These are phyloP conservation scores for Candida broadrunensis DNA, from an alignment of 805 yeast species.

Conservation along the genomic window DNA sequence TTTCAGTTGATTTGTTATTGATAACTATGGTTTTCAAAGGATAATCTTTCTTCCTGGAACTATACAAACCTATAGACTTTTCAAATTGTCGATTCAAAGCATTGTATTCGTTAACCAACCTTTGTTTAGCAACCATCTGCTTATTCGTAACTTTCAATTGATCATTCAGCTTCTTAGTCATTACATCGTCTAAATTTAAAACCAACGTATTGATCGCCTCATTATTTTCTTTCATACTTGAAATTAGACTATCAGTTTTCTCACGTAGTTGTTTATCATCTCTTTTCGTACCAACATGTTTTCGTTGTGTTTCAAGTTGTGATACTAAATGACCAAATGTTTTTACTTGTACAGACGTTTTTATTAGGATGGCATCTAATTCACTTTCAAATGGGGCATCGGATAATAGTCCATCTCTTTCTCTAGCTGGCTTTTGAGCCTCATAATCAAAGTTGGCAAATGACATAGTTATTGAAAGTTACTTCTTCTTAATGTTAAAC, in stretches of 20 bases:
- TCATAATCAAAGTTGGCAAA: slow-evolving; percentile 53
- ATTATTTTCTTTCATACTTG: slow-evolving; percentile 29
- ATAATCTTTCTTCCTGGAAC: slow-evolving; percentile 40
- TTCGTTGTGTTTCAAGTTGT: slow-evolving; percentile 46
- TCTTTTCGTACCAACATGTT: slow-evolving; percentile 51
- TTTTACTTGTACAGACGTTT: slow-evolving; percentile 40
- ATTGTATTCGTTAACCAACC: slow-evolving; percentile 55
- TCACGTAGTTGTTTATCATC: slow-evolving; percentile 40
- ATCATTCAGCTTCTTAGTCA: slow-evolving; percentile 17
- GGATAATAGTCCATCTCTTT: slow-evolving; percentile 42
- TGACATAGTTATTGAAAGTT: slow-evolving; percentile 44
- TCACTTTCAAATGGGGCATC: slow-evolving; percentile 38
- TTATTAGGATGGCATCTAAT: slow-evolving; percentile 29
- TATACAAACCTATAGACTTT: slow-evolving; percentile 43
- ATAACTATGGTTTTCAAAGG: slow-evolving; percentile 12
- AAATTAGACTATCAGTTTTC: slow-evolving; percentile 28
- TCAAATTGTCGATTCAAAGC: slow-evolving; percentile 46
- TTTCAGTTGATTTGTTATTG: slow-evolving; percentile 15
- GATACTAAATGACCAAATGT: slow-evolving; percentile 49
- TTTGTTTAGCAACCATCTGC: slow-evolving; percentile 45
- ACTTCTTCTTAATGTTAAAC: too few species aligned
- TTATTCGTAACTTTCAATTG: slow-evolving; percentile 31
- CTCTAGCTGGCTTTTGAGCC: slow-evolving; percentile 35
- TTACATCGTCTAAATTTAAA: slow-evolving; percentile 20
- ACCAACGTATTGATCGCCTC: slow-evolving; percentile 30